These are phyloP conservation scores for Vickermania spadyakhi DNA, from an alignment of 208 protist genomes.

Conservation along the genomic window DNA sequence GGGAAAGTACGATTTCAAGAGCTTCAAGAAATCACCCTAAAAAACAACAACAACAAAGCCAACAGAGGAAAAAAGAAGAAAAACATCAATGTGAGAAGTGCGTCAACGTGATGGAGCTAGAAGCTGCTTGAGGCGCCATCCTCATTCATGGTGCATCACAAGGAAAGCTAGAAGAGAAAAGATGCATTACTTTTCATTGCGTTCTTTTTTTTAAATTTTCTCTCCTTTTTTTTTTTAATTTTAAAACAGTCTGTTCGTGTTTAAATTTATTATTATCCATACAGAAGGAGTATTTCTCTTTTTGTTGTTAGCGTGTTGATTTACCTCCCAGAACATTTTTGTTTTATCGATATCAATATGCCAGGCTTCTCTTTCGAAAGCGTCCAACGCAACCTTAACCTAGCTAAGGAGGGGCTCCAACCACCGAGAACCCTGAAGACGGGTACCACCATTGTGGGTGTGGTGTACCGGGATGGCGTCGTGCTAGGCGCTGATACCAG, in stretches of 20 bases:
- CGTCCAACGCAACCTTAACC: conserved; percentile 84
- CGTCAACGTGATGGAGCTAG: no score
- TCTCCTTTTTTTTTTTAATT: conserved; percentile 15
- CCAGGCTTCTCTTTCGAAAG: conserved; percentile 93
- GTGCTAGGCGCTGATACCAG: conserved; percentile 99
- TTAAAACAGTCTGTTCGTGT: no score
- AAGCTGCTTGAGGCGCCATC: no score
- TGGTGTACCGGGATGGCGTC: conserved; percentile 98
- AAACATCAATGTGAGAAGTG: no score
- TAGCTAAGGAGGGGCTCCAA: conserved; percentile 58
- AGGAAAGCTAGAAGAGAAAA: neutral
- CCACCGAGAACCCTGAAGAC: conserved; percentile 94
- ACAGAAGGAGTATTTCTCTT: no score
- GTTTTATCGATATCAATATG: no score
- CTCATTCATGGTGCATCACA: neutral
- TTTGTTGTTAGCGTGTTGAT: no score
- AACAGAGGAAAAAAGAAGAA: neutral
- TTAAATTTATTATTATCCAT: no score
- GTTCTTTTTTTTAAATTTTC: conserved; percentile 7
- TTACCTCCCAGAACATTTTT: no score
- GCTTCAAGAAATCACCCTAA: conserved; percentile 83
- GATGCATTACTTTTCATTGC: neutral
- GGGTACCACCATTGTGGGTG: conserved; percentile 99
- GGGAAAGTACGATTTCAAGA: conserved; percentile 88
- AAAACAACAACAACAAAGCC: neutral